Percentiles rank a stretch among this genome's conserved stretches.
phyloP scores from a whole-genome alignment of 768 basidiomycete genomes.

The Auriscalpium vulgare region DNA sequence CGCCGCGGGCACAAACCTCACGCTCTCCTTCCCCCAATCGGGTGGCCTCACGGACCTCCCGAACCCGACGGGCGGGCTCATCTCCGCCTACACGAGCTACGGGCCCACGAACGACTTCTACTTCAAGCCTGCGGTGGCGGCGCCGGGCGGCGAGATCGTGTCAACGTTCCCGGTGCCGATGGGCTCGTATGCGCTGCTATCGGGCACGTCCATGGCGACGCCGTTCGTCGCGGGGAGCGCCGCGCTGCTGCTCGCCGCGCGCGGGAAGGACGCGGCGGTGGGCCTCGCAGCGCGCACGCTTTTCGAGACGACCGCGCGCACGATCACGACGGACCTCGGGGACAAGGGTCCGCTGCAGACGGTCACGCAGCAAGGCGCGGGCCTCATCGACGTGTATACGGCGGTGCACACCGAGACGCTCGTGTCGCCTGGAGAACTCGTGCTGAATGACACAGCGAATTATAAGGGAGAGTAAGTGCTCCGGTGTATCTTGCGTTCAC shows the following conservation, averaged over 20 bases:
- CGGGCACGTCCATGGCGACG: slow-evolving; percentile 35
- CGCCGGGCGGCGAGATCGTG: slow-evolving; percentile 46
- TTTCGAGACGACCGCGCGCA: background rate
- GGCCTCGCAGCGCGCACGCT: background rate
- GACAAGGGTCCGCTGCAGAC: slow-evolving; percentile 46
- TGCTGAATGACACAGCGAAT: slow-evolving; percentile 58
- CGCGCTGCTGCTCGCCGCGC: background rate
- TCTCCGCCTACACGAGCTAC: slow-evolving; percentile 47
- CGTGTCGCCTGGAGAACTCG: slow-evolving; percentile 46
- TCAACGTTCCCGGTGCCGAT: slow-evolving; percentile 36
- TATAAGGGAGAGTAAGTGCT: slow-evolving; percentile 34
- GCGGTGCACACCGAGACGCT: slow-evolving; percentile 46
- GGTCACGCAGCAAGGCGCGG: slow-evolving; percentile 45
- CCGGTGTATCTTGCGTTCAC: background rate
- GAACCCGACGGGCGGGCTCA: slow-evolving; percentile 45
- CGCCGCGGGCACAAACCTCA: slow-evolving; percentile 33
- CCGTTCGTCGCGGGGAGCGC: slow-evolving; percentile 17
- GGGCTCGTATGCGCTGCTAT: slow-evolving; percentile 32
- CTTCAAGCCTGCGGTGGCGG: slow-evolving; percentile 47
- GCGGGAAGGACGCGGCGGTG: background rate
- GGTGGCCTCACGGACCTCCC: slow-evolving; percentile 32
- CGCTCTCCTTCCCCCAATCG: slow-evolving; percentile 38
- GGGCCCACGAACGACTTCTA: slow-evolving; percentile 55
- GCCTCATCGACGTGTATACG: slow-evolving; percentile 42
- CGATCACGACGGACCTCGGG: slow-evolving; percentile 20